phyloP scores from a whole-genome alignment of 306 rosid genomes.

The Acacia confusa region DNA sequence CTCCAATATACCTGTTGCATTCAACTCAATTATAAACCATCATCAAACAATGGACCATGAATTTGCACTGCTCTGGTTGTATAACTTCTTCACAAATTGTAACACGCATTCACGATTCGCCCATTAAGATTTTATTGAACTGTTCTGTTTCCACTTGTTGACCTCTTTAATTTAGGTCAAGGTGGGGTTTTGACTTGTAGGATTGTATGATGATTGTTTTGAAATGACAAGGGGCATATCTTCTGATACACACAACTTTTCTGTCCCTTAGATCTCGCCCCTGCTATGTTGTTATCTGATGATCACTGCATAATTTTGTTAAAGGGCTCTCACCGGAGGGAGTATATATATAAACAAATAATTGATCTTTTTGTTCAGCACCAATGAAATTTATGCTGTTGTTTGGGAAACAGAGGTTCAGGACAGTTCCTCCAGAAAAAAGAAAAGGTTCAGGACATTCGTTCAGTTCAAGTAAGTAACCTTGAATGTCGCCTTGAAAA shows the following conservation, averaged over 20 bases:
- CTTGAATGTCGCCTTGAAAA: no score
- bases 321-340: no score
- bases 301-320: neutral
- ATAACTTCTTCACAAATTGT: neutral
- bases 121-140: neutral
- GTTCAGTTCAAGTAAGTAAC: no score
- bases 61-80: neutral
- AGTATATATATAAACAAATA: no score
- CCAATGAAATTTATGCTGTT: no score
- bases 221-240: neutral
- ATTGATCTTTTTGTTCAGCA: no score
- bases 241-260: neutral
- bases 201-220: neutral
- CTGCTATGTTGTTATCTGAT: neutral
- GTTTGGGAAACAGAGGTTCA: no score
- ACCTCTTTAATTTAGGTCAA: no score
- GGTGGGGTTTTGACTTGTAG: no score
- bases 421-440: no score
- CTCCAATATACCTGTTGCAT: neutral
- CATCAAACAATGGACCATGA: neutral
- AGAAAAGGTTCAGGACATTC: no score
- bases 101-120: neutral
- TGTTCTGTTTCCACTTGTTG: neutral
- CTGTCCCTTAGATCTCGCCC: neutral
- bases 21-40: neutral